phyloP scores from a whole-genome alignment of 148 eudicot species.

The Pouteria glomerata region DNA sequence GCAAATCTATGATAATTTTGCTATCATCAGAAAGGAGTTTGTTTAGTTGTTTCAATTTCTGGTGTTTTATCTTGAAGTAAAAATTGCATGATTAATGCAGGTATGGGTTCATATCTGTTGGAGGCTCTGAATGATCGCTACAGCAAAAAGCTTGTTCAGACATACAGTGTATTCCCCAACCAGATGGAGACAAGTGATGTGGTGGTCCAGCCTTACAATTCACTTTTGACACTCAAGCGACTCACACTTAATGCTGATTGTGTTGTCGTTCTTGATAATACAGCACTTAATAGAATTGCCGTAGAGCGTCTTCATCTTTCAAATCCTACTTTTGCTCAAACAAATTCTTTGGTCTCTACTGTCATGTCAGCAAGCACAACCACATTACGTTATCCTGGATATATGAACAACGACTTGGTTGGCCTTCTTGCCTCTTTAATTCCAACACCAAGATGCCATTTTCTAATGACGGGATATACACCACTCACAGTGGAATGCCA shows the following conservation, averaged over 20 bases:
- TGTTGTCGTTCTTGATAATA: conserved; percentile 97
- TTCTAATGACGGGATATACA: conserved; percentile 99
- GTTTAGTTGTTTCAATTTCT: neutral
- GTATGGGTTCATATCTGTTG: conserved; percentile 97
- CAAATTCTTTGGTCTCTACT: conserved; percentile 94
- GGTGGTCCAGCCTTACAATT: conserved; percentile 98
- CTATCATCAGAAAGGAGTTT: too few species aligned
- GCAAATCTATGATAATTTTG: neutral
- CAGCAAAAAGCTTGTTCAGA: conserved; percentile 96
- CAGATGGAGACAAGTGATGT: conserved; percentile 96
- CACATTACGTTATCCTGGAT: conserved; percentile 95
- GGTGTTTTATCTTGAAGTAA: neutral
- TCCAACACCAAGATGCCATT: conserved; percentile 99
- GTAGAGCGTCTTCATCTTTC: conserved; percentile 90
- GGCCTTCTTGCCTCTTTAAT: conserved; percentile 99
- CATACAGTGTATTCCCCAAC: conserved; percentile 98
- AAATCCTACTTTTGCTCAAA: conserved; percentile 92
- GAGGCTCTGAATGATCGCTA: conserved; percentile 98
- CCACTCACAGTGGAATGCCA: conserved; percentile 99
- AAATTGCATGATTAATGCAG: conserved; percentile 33
- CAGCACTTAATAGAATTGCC: conserved; percentile 97
- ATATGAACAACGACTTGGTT: conserved; percentile 99
- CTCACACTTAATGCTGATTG: conserved; percentile 96
- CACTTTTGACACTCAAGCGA: conserved; percentile 91
- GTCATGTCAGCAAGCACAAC: conserved; percentile 99